Base-by-base conservation (phyloP, 1,284 basidiomycete genomes). In the Cutaneotrichosporon sp. region DNA sequence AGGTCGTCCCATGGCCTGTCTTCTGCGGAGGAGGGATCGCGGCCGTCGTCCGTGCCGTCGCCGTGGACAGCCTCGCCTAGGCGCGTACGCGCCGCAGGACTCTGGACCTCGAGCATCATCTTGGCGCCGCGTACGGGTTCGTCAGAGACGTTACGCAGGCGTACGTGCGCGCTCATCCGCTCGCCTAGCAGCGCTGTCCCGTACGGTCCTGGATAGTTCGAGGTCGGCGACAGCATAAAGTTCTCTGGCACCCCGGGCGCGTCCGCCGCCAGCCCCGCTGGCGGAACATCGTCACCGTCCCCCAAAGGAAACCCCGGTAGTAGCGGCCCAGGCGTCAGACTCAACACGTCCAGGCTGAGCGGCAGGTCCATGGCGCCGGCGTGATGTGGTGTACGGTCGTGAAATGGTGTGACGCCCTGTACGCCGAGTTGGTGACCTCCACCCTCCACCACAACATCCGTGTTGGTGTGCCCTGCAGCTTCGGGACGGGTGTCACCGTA, bases 101-200 rank as follows among this genome's bases (percentile, higher is more conserved):
- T 61, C 51, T 73, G 70, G 9, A 72, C 52, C 53, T 73, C 72
- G 34, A 69, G 55, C 64, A 73, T 70, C 67, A 74, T 72, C 55
- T 62, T 65, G 13, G 66, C 67, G 5, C 69, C 70, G 18, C 54
- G 49, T 3, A 74, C 66, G 4, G 56, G 55, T 21, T 38, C 35
- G 2, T 34, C 34, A n/a, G 57, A 52, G 2, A 59, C 60, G 49
- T 72, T 73, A 44, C 55, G 47, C 33, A 75, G 58, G 2, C 54
- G 49, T 12, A 75, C 40, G 1, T 42, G 4, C 1, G 68, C 51
- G 18, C 37, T 12, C 22, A 75, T 52, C 1, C 55, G 57, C 23
- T 71, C 65, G 33, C 73, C 73, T 0, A 75, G 63, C 1, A 60
- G 61, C 17, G 67, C 59, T 12, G 45, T 26, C 12, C 68, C 69